Percentiles rank a stretch among this genome's conserved stretches.
phyloP scores from a whole-genome alignment of 2,329 filamentous ascomycete genomes.

The Coniosporium tulheliwenetii region DNA sequence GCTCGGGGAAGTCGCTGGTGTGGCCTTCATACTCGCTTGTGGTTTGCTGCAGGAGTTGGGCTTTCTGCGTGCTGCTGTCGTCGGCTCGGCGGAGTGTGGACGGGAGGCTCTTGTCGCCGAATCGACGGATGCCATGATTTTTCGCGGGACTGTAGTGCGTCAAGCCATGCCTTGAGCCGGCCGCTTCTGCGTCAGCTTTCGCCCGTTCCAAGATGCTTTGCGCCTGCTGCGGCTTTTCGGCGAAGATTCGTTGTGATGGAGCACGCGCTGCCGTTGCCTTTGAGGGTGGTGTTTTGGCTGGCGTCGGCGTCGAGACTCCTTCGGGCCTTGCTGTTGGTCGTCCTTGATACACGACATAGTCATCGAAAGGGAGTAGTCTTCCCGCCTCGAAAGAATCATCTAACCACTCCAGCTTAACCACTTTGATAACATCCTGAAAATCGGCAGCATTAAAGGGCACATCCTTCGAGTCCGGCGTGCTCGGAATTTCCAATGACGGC shows the following conservation, averaged over 20 bases:
- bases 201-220: slow-evolving; percentile 36
- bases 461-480: not conserved
- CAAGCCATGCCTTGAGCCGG: not conserved
- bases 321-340: slow-evolving; percentile 23
- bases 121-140: slow-evolving; percentile 11
- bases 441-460: slow-evolving; percentile 6
- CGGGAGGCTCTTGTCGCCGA: slow-evolving; percentile 16
- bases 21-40: slow-evolving; percentile 63
- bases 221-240: not conserved
- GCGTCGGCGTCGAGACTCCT: slow-evolving; percentile 3
- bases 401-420: slow-evolving; percentile 40
- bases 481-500: not conserved
- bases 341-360: slow-evolving; percentile 37
- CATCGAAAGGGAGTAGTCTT: slow-evolving; percentile 26
- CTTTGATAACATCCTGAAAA: slow-evolving; percentile 23
- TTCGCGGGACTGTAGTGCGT: not conserved
- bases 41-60: slow-evolving; percentile 46
- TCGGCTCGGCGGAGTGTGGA: slow-evolving; percentile 6
- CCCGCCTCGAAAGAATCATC: slow-evolving; percentile 28
- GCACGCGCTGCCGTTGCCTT: not conserved
- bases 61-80: slow-evolving; percentile 8
- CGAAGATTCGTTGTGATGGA: slow-evolving; percentile 1
- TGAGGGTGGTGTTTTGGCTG: slow-evolving; percentile 1
- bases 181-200: slow-evolving; percentile 27
- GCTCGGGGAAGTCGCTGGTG: slow-evolving; percentile 37